Evolutionary conservation across 495 filamentous ascomycete genomes (phyloP), one percentile per base, ranked within the genome.

Genomic region (Penicillium mononematosum): DNA sequence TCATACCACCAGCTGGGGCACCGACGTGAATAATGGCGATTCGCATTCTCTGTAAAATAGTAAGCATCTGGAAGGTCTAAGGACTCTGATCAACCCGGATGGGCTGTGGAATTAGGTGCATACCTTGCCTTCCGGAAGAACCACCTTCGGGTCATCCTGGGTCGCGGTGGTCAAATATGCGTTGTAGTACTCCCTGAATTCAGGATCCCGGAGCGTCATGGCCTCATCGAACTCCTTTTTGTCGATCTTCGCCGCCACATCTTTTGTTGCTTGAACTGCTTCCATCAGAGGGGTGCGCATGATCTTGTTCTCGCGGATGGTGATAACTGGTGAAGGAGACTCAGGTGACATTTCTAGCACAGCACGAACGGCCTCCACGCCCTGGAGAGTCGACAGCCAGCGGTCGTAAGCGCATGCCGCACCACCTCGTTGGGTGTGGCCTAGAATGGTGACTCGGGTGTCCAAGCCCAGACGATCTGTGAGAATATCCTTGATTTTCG

Each of bases 1-100:
- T 99, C 87, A 99, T 97, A 68, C 95, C 95, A 65, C 94, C 95
- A n/a, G 95, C 95, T 6, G 95, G 95, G 27, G 95, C 95, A 61
- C 95, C 95, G 55, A 98, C 91, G 65, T 99, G 96, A 68, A 99
- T 88, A 59, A 98, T 93, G 7, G 88, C 94, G 63, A 99, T 90
- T 38, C 84, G 85, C 91, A 97, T 92, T 63, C 86, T 86, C 89
- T 95, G 52, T 43, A 24, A 8, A 17, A 32, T 2, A n/a, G 49
- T 68, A 54, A 70, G 62, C 39, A 43, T 43, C 22, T 45, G 12
- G 14, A 20, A 2, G 48, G 16, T 16, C 9, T 22, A 29, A 11
- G 42, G 2, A 43, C 19, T 2, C 24, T 7, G 12, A 47, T 5
- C 8, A 32, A 9, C 25, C 4, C 16, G 12, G 32, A 10, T 36